Conservation (phyloP, 2,329 filamentous ascomycete genomes). For the Septoria petroselini region DNA sequence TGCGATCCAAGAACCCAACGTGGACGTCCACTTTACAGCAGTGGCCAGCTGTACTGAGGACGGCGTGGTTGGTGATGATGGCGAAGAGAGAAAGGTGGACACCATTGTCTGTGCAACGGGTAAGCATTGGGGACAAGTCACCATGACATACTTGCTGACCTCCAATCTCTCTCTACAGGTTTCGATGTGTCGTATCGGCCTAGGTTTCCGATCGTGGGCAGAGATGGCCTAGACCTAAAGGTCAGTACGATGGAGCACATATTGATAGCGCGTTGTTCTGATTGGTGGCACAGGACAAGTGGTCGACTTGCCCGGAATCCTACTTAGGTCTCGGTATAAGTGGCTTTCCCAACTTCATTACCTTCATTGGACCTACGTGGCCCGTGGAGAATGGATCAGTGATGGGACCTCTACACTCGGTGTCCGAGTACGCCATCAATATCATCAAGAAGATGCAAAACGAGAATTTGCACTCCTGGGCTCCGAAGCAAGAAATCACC, state of each 20-base stretch:
- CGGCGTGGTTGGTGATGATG: constrained; percentile 46
- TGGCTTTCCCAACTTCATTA: constrained; percentile 46
- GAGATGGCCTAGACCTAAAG: constrained; percentile 41
- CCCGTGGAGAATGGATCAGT: constrained; percentile 49
- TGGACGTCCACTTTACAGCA: constrained; percentile 51
- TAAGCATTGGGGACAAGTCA: neutral
- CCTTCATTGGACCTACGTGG: constrained; percentile 40
- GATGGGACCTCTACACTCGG: constrained; percentile 41
- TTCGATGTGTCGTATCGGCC: constrained; percentile 47
- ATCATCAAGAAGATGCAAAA: constrained; percentile 49
- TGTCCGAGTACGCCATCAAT: constrained; percentile 43
- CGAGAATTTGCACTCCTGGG: constrained; percentile 45
- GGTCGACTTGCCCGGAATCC: constrained; percentile 39
- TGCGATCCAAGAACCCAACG: constrained; percentile 51
- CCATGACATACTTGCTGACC: neutral
- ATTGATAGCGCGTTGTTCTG: neutral
- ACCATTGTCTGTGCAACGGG: constrained; percentile 46
- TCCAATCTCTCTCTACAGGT: constrained; percentile 39
- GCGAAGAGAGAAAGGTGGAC: constrained; percentile 43
- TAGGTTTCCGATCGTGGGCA: constrained; percentile 45
- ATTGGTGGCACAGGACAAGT: constrained; percentile 34
- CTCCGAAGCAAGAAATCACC: constrained; percentile 42
- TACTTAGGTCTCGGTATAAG: constrained; percentile 46
- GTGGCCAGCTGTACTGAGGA: constrained; percentile 47
- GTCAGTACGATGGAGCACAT: constrained; percentile 3